These are phyloP conservation scores for Arthroderma sp. DNA, from an alignment of 2,329 filamentous ascomycete genomes.

Conservation along the genomic window DNA sequence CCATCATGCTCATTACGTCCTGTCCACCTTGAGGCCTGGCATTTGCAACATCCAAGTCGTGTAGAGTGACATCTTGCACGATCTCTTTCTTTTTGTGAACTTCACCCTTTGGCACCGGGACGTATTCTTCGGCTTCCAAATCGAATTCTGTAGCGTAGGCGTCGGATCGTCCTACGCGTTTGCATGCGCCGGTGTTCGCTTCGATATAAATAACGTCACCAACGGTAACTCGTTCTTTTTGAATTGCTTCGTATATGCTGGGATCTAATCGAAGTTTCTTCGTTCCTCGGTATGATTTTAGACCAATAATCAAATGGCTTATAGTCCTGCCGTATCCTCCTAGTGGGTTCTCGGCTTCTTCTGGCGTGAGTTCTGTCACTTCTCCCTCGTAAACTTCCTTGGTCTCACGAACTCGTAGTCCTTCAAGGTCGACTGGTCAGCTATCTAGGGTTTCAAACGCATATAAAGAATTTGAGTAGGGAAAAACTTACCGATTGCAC, in stretches of 20 bases:
- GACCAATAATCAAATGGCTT: conserved; percentile 80
- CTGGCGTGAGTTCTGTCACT: conserved; percentile 91
- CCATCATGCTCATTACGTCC: conserved; percentile 99
- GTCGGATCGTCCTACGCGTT: conserved; percentile 88
- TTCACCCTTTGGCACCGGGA: conserved; percentile 95
- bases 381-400: conserved; percentile 99
- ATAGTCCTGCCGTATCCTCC: conserved; percentile 97
- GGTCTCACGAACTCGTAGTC: conserved; percentile 87
- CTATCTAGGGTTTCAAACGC: neutral
- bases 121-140: conserved; percentile 96
- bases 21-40: conserved; percentile 90
- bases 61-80: conserved; percentile 93
- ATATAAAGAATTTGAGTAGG: neutral
- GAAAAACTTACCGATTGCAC: conserved; percentile 61
- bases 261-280: conserved; percentile 96
- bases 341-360: conserved; percentile 94
- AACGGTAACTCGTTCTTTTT: conserved; percentile 91
- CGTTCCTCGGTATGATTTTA: conserved; percentile 91
- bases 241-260: conserved; percentile 97
- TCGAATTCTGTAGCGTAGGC: conserved; percentile 98
- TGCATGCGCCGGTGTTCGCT: conserved; percentile 95
- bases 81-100: conserved; percentile 99
- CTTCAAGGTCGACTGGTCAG: conserved; percentile 23
- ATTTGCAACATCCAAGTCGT: conserved; percentile 93
- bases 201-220: conserved; percentile 99